These are phyloP conservation scores for Sugiyamaella castrensis DNA, from an alignment of 1,139 yeast species.

Conservation along the genomic window DNA sequence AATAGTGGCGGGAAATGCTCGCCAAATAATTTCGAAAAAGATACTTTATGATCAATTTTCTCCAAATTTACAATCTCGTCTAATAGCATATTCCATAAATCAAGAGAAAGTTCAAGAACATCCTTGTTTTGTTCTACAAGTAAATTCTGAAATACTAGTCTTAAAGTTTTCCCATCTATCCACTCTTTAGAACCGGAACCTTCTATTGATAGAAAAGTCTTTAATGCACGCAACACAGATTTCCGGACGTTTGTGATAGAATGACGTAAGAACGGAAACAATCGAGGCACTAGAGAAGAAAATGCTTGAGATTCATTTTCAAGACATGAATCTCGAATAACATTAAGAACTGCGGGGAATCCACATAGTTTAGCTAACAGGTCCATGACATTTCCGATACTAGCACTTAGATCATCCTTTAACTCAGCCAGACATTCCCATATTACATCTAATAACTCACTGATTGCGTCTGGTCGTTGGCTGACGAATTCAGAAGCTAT, in stretches of 20 bases:
- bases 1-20: slow-evolving; percentile 61
- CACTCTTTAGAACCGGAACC: slow-evolving; percentile 59
- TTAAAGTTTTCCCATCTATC: slow-evolving; percentile 69
- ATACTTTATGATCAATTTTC: slow-evolving; percentile 13
- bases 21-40: slow-evolving; percentile 28
- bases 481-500: slow-evolving; percentile 80
- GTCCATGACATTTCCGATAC: slow-evolving; percentile 96
- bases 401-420: slow-evolving; percentile 88
- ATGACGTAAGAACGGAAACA: slow-evolving; percentile 91
- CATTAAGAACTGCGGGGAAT: slow-evolving; percentile 68
- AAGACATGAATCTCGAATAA: slow-evolving; percentile 56
- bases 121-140: slow-evolving; percentile 82
- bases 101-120: slow-evolving; percentile 61
- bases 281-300: slow-evolving; percentile 77
- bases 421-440: slow-evolving; percentile 87
- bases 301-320: slow-evolving; percentile 53
- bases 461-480: slow-evolving; percentile 58
- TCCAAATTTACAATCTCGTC: slow-evolving; percentile 41
- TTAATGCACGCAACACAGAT: slow-evolving; percentile 78
- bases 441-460: slow-evolving; percentile 65
- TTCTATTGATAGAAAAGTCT: slow-evolving; percentile 73
- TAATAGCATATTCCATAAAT: slow-evolving; percentile 60
- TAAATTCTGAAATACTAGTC: slow-evolving; percentile 82
- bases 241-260: slow-evolving; percentile 89
- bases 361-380: slow-evolving; percentile 83